Percentiles rank a stretch among this genome's conserved stretches.
These are phyloP conservation scores for Irpex sp. DNA, from an alignment of 1,284 basidiomycete species.

Conservation along the genomic window DNA sequence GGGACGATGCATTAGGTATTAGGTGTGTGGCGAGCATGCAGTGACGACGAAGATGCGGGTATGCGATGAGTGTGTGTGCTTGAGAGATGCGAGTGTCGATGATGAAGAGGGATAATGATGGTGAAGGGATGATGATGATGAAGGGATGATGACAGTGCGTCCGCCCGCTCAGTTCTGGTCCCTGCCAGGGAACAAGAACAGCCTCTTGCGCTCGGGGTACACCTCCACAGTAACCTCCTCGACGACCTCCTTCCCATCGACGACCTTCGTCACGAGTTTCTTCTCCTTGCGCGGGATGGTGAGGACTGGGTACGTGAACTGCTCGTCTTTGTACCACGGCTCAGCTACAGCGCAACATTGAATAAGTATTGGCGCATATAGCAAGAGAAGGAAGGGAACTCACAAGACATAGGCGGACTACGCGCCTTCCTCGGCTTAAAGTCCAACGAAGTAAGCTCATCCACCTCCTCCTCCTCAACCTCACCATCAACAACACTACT, in stretches of 20 bases:
- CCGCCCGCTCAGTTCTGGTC: not conserved
- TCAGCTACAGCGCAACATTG: constrained; percentile 20
- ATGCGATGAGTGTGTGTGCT: not conserved
- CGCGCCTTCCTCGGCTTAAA: constrained; percentile 12
- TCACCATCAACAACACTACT: constrained; percentile 28
- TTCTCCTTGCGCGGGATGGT: constrained; percentile 53
- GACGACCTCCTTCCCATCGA: constrained; percentile 29
- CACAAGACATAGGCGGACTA: constrained; percentile 6
- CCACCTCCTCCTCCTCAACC: constrained; percentile 31
- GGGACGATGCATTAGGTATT: not conserved
- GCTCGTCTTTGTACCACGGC: constrained; percentile 66
- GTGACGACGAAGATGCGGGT: not conserved
- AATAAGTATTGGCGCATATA: constrained; percentile 7
- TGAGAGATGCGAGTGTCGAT: no score
- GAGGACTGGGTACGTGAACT: constrained; percentile 65
- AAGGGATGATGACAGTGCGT: not conserved
- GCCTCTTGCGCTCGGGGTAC: constrained; percentile 36
- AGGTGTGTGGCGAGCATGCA: not conserved
- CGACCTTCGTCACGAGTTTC: constrained; percentile 42
- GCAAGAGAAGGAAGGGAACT: not conserved
- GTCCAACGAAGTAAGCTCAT: not conserved
- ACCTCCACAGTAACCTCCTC: constrained; percentile 28
- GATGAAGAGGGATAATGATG: no score
- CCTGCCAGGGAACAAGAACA: constrained; percentile 41
- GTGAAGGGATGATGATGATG: not conserved